Conservation (phyloP, 345 rosid genomes). For the Murraya paniculata region DNA sequence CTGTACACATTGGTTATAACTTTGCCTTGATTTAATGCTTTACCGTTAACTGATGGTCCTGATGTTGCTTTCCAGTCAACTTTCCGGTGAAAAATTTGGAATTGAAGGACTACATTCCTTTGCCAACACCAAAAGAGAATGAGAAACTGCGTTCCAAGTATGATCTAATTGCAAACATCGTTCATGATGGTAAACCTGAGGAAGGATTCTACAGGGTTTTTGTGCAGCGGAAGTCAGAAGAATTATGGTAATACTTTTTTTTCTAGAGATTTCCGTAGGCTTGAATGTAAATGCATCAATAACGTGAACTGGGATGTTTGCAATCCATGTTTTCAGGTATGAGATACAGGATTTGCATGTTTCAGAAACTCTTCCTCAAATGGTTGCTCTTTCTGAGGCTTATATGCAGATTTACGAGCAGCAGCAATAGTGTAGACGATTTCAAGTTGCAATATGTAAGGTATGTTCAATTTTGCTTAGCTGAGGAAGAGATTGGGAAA, state of each 20-base stretch:
- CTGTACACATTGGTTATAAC: neutral
- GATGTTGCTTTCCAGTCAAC: slow-evolving; percentile 58
- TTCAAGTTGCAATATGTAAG: neutral
- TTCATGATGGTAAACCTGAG: slow-evolving; percentile 96
- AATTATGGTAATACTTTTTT: slow-evolving; percentile 55
- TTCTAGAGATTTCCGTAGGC: neutral
- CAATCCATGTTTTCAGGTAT: slow-evolving; percentile 54
- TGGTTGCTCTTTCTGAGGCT: slow-evolving; percentile 96
- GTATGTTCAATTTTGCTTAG: neutral
- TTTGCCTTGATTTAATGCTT: neutral
- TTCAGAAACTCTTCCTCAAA: slow-evolving; percentile 94
- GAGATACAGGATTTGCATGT: slow-evolving; percentile 99
- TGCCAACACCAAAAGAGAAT: slow-evolving; percentile 61
- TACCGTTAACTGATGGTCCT: neutral
- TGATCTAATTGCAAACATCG: slow-evolving; percentile 89
- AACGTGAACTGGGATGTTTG: neutral
- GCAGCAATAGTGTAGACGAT: slow-evolving; percentile 29
- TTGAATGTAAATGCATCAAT: neutral
- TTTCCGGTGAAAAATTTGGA: slow-evolving; percentile 95
- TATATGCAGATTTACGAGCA: slow-evolving; percentile 98
- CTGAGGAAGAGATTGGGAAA: neutral
- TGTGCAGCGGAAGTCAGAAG: slow-evolving; percentile 97
- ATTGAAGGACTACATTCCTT: slow-evolving; percentile 89
- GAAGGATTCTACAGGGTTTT: slow-evolving; percentile 91
- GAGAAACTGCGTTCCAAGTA: slow-evolving; percentile 68